Conservation (phyloP, 1,284 basidiomycete genomes). For the Sanghuangporus sanghuang region DNA sequence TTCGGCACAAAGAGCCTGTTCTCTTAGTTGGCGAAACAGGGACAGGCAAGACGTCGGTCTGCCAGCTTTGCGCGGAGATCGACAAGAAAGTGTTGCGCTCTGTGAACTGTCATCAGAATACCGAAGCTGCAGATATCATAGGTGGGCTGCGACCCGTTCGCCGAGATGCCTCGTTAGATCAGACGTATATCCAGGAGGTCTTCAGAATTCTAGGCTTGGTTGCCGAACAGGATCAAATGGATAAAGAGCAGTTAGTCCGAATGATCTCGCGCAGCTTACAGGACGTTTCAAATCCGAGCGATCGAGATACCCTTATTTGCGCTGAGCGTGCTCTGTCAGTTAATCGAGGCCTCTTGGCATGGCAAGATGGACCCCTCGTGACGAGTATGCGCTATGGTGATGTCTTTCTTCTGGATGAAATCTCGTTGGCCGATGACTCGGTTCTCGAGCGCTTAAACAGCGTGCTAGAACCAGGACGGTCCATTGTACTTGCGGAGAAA, state of each 20-base stretch:
- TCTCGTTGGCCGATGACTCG: constrained; percentile 97
- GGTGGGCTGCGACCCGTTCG: constrained; percentile 93
- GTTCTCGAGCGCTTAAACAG: constrained; percentile 97
- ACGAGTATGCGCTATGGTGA: constrained; percentile 87
- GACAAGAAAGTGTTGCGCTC: constrained; percentile 61
- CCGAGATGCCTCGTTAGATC: constrained; percentile 55
- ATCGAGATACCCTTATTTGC: constrained; percentile 21
- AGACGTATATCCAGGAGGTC: constrained; percentile 42
- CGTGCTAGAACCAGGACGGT: constrained; percentile 88
- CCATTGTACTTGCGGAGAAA: constrained; percentile 90
- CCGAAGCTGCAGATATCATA: constrained; percentile 97
- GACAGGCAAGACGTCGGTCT: constrained; percentile 96
- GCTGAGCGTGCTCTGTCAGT: constrained; percentile 24
- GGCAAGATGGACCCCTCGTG: constrained; percentile 94
- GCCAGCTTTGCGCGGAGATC: constrained; percentile 81
- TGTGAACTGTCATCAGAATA: constrained; percentile 98
- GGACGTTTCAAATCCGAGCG: constrained; percentile 25
- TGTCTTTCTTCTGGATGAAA: constrained; percentile 92
- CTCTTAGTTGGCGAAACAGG: constrained; percentile 98
- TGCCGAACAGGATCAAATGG: constrained; percentile 26
- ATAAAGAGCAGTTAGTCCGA: constrained; percentile 32
- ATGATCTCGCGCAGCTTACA: constrained; percentile 35
- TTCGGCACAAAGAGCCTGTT: constrained; percentile 91
- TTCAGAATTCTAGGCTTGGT: constrained; percentile 37
- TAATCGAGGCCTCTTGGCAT: constrained; percentile 83